These are phyloP conservation scores for Sabuloglossum arenarium DNA, from an alignment of 495 filamentous ascomycete species.

Conservation along the genomic window DNA sequence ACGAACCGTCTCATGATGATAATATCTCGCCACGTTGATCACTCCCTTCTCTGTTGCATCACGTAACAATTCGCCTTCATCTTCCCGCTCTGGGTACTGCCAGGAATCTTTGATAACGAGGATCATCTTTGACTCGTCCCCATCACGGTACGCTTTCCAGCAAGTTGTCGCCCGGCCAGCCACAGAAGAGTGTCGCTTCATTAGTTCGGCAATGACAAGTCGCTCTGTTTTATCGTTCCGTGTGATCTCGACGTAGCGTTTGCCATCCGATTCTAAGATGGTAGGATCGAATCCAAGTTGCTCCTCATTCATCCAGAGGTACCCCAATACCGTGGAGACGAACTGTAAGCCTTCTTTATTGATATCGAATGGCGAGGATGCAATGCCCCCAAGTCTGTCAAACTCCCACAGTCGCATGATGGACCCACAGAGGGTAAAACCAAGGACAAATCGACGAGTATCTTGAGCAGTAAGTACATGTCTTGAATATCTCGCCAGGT, in stretches of 20 bases:
- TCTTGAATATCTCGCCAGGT: no score
- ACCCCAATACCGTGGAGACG: no score
- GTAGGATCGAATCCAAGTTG: conserved; percentile 30
- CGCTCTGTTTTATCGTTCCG: conserved; percentile 16
- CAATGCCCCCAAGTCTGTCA: no score
- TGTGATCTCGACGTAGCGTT: conserved; percentile 21
- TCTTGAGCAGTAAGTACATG: no score
- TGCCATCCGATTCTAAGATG: conserved; percentile 16
- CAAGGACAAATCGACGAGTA: conserved; percentile 27
- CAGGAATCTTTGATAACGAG: conserved; percentile 27
- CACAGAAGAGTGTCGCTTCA: conserved; percentile 15
- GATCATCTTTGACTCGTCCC: conserved; percentile 13
- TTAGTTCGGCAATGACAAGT: no score
- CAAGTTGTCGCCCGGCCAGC: conserved; percentile 26
- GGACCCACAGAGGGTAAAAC: conserved; percentile 21
- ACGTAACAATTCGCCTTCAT: conserved; percentile 23
- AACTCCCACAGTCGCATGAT: conserved; percentile 15
- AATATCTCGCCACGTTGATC: conserved; percentile 21
- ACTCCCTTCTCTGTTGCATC: conserved; percentile 22
- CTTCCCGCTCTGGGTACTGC: no score
- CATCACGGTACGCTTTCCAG: conserved; percentile 24
- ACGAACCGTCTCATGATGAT: no score
- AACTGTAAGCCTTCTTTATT: no score
- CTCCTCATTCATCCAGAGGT: no score
- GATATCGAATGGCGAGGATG: no score